A percentile compares a stretch with the other conserved stretches of the same genome.
These are phyloP conservation scores for Arthromyces matolae DNA, from an alignment of 768 basidiomycete genomes.

Conservation along the genomic window DNA sequence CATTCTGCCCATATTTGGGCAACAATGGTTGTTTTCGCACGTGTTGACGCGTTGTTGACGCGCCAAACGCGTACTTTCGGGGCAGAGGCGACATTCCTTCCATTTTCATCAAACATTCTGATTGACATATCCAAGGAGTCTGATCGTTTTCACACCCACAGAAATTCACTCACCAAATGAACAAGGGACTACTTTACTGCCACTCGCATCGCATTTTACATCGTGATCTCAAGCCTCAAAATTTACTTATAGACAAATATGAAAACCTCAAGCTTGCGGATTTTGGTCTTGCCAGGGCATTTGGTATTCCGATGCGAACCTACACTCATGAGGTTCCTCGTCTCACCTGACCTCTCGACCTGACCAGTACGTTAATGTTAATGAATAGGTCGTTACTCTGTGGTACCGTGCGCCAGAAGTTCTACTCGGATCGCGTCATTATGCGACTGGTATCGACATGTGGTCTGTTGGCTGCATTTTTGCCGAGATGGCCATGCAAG, in stretches of 20 bases:
- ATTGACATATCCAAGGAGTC: no score
- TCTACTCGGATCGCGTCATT: slow-evolving; percentile 90
- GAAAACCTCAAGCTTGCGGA: slow-evolving; percentile 95
- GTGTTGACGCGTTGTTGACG: slow-evolving; percentile 20
- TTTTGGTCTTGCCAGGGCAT: slow-evolving; percentile 93
- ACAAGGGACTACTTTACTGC: slow-evolving; percentile 88
- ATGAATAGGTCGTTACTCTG: slow-evolving; percentile 86
- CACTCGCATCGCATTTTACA: slow-evolving; percentile 96
- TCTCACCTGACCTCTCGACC: slow-evolving; percentile 2
- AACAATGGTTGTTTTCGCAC: background rate
- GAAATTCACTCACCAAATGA: slow-evolving; percentile 96
- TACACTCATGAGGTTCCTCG: slow-evolving; percentile 91
- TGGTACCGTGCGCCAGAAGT: slow-evolving; percentile 99
- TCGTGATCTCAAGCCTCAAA: slow-evolving; percentile 95
- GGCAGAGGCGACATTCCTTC: no score
- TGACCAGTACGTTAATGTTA: background rate
- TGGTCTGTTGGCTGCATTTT: slow-evolving; percentile 99
- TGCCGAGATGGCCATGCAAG: slow-evolving; percentile 96
- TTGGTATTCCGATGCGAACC: slow-evolving; percentile 98
- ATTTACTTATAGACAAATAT: slow-evolving; percentile 84
- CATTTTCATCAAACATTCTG: no score
- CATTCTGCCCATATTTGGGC: background rate
- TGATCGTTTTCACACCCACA: slow-evolving; percentile 30
- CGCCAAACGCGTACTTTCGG: slow-evolving; percentile 14
- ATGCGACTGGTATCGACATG: slow-evolving; percentile 98